phyloP scores from a whole-genome alignment of 208 protist genomes.

The Sergeia podlipaevii region DNA sequence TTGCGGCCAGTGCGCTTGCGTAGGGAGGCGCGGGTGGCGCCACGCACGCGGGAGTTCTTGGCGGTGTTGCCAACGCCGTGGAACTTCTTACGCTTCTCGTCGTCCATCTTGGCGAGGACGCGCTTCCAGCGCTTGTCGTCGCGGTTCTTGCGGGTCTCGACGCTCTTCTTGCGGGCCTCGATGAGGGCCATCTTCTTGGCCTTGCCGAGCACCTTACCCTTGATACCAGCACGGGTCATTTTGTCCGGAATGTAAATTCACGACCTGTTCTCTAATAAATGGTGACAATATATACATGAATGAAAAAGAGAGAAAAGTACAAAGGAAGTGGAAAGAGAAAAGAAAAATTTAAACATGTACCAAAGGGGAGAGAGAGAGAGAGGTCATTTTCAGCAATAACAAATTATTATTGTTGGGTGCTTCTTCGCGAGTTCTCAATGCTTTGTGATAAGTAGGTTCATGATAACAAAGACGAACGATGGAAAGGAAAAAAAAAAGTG shows the following conservation, averaged over 20 bases:
- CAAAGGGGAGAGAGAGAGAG: not conserved
- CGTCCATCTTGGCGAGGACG: slow-evolving; percentile 83
- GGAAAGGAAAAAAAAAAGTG: slow-evolving; percentile 13
- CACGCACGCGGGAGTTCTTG: slow-evolving; percentile 82
- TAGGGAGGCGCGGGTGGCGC: slow-evolving; percentile 74
- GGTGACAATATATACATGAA: slow-evolving; percentile 1
- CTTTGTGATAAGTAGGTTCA: not conserved
- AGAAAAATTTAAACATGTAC: slow-evolving; percentile 6
- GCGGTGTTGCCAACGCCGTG: slow-evolving; percentile 86
- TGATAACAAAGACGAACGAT: not conserved
- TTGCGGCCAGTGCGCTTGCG: slow-evolving; percentile 83
- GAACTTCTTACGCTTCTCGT: slow-evolving; percentile 83
- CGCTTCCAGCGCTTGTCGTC: slow-evolving; percentile 90
- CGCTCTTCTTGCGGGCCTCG: slow-evolving; percentile 67
- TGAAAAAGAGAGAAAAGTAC: not conserved
- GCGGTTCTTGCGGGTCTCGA: slow-evolving; percentile 71
- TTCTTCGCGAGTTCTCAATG: too few species aligned
- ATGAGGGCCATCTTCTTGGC: slow-evolving; percentile 78
- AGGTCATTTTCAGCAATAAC: not conserved
- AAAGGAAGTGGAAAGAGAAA: not conserved
- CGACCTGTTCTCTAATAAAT: not conserved
- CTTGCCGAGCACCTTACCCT: slow-evolving; percentile 80
- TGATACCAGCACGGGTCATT: slow-evolving; percentile 78
- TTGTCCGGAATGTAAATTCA: not conserved
- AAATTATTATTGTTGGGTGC: too few species aligned